Percentiles rank a stretch among this genome's conserved stretches.
Evolutionary conservation across 2,329 filamentous ascomycete genomes (phyloP).

Genomic region (Aspergillus clavatus): DNA sequence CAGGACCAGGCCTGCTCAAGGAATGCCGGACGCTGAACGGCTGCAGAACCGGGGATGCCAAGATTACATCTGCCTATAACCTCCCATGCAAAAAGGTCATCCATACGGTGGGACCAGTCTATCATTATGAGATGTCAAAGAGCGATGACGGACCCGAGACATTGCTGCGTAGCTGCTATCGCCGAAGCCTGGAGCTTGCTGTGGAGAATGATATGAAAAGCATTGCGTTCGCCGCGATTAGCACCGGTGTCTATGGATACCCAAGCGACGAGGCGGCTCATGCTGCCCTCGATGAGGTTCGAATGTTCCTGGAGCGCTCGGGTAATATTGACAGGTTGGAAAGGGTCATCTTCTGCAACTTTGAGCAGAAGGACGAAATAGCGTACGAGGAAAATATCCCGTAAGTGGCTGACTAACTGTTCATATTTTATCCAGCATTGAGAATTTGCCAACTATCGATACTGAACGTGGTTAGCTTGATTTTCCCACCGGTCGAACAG

Average conservation of each 20-base stretch:
- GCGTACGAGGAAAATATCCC: constrained; percentile 68
- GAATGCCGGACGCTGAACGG: constrained; percentile 71
- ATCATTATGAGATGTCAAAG: constrained; percentile 41
- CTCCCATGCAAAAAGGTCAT: constrained; percentile 77
- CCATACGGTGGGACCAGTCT: constrained; percentile 85
- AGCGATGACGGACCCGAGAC: constrained; percentile 32
- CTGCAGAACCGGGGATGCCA: constrained; percentile 72
- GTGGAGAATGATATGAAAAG: constrained; percentile 60
- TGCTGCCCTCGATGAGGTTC: constrained; percentile 62
- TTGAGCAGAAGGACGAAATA: constrained; percentile 68
- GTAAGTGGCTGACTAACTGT: constrained; percentile 50
- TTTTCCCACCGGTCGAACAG: constrained; percentile 46
- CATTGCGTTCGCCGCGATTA: constrained; percentile 78
- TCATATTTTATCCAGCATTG: too few species aligned
- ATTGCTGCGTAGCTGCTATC: constrained; percentile 64
- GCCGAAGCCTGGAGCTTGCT: constrained; percentile 66
- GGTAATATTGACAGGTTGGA: constrained; percentile 51
- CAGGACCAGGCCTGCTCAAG: constrained; percentile 61
- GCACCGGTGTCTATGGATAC: constrained; percentile 87
- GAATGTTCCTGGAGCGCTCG: constrained; percentile 48
- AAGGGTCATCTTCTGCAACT: constrained; percentile 79
- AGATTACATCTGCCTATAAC: constrained; percentile 73
- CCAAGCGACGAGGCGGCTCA: constrained; percentile 67
- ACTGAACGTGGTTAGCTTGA: constrained; percentile 32
- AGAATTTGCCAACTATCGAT: too few species aligned